Percentiles rank a stretch among this genome's conserved stretches.
Evolutionary conservation across 1,284 basidiomycete species (phyloP).

Genomic region (Inonotus obliquus): DNA sequence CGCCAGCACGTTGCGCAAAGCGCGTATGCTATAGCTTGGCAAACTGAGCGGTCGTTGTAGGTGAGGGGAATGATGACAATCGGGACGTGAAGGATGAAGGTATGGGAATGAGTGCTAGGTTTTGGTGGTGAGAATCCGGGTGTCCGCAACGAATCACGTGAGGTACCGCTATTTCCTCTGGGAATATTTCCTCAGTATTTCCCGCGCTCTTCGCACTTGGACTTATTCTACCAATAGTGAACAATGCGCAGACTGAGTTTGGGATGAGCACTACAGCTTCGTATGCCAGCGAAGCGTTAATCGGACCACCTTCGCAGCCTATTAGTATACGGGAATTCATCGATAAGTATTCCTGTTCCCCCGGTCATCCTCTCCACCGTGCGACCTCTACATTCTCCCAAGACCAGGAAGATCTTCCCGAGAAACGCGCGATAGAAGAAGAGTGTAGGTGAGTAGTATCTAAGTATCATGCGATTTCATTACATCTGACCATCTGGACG

Average conservation of each 20-base stretch:
- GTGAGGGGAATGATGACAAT: not conserved
- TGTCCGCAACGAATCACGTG: not conserved
- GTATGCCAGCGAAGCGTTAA: conserved; percentile 19
- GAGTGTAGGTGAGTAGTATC: conserved; percentile 19
- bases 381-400: not conserved
- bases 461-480: not conserved
- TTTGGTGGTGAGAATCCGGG: not conserved
- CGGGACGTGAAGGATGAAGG: not conserved
- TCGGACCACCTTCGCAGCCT: conserved; percentile 21
- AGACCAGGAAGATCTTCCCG: not conserved
- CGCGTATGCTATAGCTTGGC: not conserved
- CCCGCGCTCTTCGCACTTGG: not conserved
- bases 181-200: not conserved
- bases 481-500: not conserved
- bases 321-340: conserved; percentile 15
- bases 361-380: not conserved
- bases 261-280: conserved; percentile 9
- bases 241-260: not conserved
- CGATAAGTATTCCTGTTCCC: not conserved
- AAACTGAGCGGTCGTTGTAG: not conserved
- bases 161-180: not conserved
- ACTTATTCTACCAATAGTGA: not conserved
- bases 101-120: not conserved
- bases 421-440: conserved; percentile 4
- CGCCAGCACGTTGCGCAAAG: not conserved